Percentiles rank a stretch among this genome's conserved stretches.
These are phyloP conservation scores for Phytophthora uliginosa DNA, from an alignment of 352 stramenopile species.

Conservation along the genomic window DNA sequence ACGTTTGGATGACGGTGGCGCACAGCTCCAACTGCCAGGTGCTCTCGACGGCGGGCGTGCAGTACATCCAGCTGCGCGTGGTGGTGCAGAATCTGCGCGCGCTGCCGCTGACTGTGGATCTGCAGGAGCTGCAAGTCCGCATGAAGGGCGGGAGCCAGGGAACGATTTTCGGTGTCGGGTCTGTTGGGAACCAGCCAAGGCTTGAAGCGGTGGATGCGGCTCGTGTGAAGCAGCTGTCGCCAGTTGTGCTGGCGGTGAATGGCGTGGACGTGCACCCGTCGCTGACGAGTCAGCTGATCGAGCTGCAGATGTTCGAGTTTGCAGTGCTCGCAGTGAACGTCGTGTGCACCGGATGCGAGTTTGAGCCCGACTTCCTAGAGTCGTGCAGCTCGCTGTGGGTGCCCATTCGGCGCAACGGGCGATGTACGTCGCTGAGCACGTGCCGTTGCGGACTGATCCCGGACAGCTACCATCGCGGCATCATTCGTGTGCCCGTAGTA, in stretches of 20 bases:
- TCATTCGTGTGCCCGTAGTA: conserved; percentile 71
- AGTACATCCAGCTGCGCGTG: conserved; percentile 75
- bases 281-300: conserved; percentile 41
- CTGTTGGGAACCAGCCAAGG: conserved; percentile 15
- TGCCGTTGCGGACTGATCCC: conserved; percentile 81
- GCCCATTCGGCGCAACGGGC: conserved; percentile 63
- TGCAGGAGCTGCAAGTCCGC: conserved; percentile 70
- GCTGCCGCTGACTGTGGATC: conserved; percentile 63
- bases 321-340: conserved; percentile 71
- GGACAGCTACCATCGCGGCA: conserved; percentile 78
- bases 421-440: conserved; percentile 57
- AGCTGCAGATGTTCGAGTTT: conserved; percentile 77
- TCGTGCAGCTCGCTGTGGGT: conserved; percentile 74
- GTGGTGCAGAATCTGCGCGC: conserved; percentile 77
- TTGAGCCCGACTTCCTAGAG: conserved; percentile 84
- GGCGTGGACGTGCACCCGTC: conserved; percentile 45
- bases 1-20: conserved; percentile 80
- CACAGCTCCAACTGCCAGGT: conserved; percentile 78
- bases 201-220: conserved; percentile 11
- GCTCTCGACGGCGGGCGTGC: conserved; percentile 30
- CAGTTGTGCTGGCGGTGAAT: conserved; percentile 66
- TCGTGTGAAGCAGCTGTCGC: conserved; percentile 41
- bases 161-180: conserved; percentile 48
- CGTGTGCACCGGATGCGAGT: conserved; percentile 73
- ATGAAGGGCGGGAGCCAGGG: conserved; percentile 77